Base-by-base conservation (phyloP, 768 basidiomycete genomes). In the Heimioporus sp. region DNA sequence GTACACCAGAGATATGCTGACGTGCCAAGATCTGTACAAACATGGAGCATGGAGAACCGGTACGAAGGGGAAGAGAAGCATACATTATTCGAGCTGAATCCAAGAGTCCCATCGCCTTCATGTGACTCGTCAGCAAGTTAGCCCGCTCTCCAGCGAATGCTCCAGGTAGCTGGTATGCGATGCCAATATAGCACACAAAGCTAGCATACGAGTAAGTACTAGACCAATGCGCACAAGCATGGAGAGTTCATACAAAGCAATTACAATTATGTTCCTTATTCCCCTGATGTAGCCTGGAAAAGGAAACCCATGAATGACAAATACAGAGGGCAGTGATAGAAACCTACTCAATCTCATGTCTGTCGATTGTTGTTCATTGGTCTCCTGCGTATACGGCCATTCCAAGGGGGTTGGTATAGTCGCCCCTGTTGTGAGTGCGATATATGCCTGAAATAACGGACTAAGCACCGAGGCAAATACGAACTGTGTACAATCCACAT, bases 31-130 rank as follows among this genome's bases (percentile, higher is more conserved):
- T 40, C 74, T 76, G 28, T 34, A 15, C 20, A 35, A 35, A 31
- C 17, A 49, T 57, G 39, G 55, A 46, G 28, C 2, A 5, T 2
- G 2, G 34, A 37, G 5, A 30, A 24, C 1, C 2, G 10, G 30
- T 28, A 28, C 9, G 16, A 1, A 36, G 30, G 13, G 10, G 32
- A 39, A 37, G 20, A 28, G 7, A 19, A 11, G 62, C 80, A 15
- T 61, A 81, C 79, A 82, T 53, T 43, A 87, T 79, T 35, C 87
- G 76, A 12, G 88, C 86, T 0, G 81, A 81, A 59, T 90, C 87
- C 8, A 79, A 67, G 13, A 90, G 74, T 9, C 90, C 90, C 90
- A 92, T 91, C 3, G 81, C 87, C 61, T 85, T 85, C 76, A 91
- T 80, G 61, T 91, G 87, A 9, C 80, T 71, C 0, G 90, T 89